A percentile compares a stretch with the other conserved stretches of the same genome.
Evolutionary conservation across 805 yeast species (phyloP).

Genomic region (Wickerhamiella australiensis): DNA sequence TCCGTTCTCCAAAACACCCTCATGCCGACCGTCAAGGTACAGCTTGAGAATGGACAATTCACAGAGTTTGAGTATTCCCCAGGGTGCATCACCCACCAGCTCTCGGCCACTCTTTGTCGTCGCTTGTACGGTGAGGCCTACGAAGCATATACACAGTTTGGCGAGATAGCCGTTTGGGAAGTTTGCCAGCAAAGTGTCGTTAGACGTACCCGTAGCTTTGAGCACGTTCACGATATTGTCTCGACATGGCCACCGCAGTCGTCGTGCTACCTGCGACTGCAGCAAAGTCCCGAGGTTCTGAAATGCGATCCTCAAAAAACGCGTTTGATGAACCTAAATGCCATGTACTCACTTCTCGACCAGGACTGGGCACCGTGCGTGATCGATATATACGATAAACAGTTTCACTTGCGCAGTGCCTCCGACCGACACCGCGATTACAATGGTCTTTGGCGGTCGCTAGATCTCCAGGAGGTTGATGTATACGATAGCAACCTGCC

Average conservation of each 20-base stretch:
- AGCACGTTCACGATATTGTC: background rate
- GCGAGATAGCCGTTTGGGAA: background rate
- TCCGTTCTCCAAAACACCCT: no score
- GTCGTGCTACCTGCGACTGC: background rate
- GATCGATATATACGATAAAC: conserved; percentile 1
- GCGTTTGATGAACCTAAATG: background rate
- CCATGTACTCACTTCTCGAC: background rate
- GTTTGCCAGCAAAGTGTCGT: conserved; percentile 4
- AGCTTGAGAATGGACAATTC: background rate
- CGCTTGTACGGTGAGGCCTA: conserved; percentile 5
- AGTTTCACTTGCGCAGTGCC: background rate
- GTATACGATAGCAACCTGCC: background rate
- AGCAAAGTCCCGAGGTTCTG: background rate
- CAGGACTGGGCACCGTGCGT: conserved; percentile 4
- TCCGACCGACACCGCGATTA: background rate
- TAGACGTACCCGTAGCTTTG: background rate
- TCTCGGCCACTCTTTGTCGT: background rate
- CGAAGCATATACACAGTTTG: conserved; percentile 6
- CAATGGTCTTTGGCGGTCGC: conserved; percentile 2
- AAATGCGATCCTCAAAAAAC: background rate
- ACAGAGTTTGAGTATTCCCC: background rate
- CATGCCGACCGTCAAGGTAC: conserved; percentile 3
- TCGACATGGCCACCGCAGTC: conserved; percentile 4
- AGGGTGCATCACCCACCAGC: background rate
- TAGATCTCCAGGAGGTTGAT: conserved; percentile 2